These are phyloP conservation scores for Parmelia sp. DNA, from an alignment of 495 filamentous ascomycete species.

Conservation along the genomic window DNA sequence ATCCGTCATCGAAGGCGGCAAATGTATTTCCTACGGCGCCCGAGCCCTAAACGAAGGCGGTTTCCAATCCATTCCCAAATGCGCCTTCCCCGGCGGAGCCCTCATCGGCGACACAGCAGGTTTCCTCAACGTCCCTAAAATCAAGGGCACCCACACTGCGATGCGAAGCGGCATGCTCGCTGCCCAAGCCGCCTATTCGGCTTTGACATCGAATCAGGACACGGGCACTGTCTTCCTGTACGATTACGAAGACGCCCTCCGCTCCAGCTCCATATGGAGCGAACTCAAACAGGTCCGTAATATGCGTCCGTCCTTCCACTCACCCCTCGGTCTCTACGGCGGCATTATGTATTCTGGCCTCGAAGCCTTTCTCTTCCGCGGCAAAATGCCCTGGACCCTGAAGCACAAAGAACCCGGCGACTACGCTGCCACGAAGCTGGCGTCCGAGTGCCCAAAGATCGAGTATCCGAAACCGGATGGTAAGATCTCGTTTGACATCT, in stretches of 20 bases:
- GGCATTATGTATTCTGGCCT: slow-evolving; percentile 90
- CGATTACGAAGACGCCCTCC: slow-evolving; percentile 88
- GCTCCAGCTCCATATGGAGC: slow-evolving; percentile 81
- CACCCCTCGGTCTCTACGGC: slow-evolving; percentile 73
- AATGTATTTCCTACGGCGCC: slow-evolving; percentile 96
- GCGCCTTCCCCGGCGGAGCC: slow-evolving; percentile 91
- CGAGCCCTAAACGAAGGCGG: slow-evolving; percentile 92
- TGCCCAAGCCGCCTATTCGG: slow-evolving; percentile 77
- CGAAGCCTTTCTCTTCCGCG: slow-evolving; percentile 82
- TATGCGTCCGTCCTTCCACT: slow-evolving; percentile 92
- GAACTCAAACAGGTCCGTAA: slow-evolving; percentile 95
- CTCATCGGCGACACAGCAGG: slow-evolving; percentile 94
- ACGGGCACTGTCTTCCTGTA: slow-evolving; percentile 79
- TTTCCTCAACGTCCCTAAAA: slow-evolving; percentile 96
- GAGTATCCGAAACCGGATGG: slow-evolving; percentile 90
- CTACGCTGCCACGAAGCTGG: slow-evolving; percentile 69
- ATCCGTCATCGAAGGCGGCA: slow-evolving; percentile 79
- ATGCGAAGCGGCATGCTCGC: slow-evolving; percentile 98
- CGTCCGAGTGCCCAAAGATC: slow-evolving; percentile 53
- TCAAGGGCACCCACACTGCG: slow-evolving; percentile 96
- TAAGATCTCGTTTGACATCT: slow-evolving; percentile 87
- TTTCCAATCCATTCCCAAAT: slow-evolving; percentile 95
- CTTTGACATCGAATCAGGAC: slow-evolving; percentile 49
- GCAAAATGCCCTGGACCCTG: slow-evolving; percentile 85
- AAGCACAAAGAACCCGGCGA: slow-evolving; percentile 68